Conservation (phyloP, 192 early-diverging fungal genomes). For the Coemansia brasiliensis region DNA sequence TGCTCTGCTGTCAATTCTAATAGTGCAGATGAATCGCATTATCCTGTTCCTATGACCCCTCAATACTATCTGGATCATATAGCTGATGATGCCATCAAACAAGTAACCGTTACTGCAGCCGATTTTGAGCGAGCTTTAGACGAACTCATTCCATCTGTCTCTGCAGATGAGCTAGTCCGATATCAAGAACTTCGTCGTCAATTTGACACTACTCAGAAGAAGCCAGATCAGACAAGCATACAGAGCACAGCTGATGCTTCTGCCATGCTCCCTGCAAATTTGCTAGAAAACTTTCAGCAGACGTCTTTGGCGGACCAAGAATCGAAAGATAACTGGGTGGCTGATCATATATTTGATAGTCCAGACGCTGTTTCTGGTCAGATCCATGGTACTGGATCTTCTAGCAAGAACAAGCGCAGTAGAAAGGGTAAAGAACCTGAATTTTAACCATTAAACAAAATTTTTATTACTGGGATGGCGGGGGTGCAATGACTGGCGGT, state of each 20-base stretch:
- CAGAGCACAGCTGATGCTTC: background rate
- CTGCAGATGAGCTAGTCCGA: conserved; percentile 79
- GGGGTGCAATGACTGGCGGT: conserved; percentile 56
- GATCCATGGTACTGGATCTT: background rate
- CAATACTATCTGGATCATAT: conserved; percentile 91
- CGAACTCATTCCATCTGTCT: conserved; percentile 89
- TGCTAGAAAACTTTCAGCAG: conserved; percentile 7
- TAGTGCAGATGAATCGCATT: conserved; percentile 3
- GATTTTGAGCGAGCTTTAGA: conserved; percentile 85
- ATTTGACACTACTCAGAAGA: conserved; percentile 65
- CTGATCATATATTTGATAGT: too few relatives aligned
- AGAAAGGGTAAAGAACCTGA: conserved; percentile 45
- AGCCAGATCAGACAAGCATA: background rate
- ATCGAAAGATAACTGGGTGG: too few relatives aligned
- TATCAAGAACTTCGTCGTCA: conserved; percentile 79
- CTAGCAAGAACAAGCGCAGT: conserved; percentile 5
- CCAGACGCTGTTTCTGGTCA: background rate
- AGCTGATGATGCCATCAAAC: conserved; percentile 64
- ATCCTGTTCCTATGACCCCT: conserved; percentile 72
- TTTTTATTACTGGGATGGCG: conserved; percentile 28
- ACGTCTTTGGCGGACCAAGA: background rate
- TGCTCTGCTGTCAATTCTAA: conserved; percentile 37
- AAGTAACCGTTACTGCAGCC: conserved; percentile 75
- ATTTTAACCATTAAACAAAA: conserved; percentile 10
- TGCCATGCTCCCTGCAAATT: background rate